Conservation (phyloP, 176 grass and related monocot species). For the Oryza rufipogon region DNA sequence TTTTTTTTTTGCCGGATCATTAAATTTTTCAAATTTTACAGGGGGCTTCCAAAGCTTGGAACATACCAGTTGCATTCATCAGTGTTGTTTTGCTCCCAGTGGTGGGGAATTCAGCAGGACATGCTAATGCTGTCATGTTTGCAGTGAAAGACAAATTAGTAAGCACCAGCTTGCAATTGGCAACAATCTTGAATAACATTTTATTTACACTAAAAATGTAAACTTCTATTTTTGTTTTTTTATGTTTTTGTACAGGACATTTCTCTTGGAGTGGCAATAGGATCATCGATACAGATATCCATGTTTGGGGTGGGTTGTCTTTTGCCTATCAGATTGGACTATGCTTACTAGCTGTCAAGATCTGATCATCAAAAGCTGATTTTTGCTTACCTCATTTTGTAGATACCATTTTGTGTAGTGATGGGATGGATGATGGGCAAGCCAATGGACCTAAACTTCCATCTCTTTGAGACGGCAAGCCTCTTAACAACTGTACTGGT, state of each 20-base stretch:
- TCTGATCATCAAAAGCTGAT: not conserved
- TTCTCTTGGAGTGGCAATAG: slow-evolving; percentile 77
- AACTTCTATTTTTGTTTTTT: not conserved
- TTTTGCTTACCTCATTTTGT: not conserved
- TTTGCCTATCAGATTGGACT: slow-evolving; percentile 7
- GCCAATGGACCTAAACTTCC: slow-evolving; percentile 84
- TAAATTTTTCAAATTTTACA: slow-evolving; percentile 31
- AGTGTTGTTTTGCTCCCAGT: slow-evolving; percentile 87
- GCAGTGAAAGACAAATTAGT: slow-evolving; percentile 90
- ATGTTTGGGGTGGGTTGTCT: slow-evolving; percentile 79
- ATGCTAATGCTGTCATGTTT: slow-evolving; percentile 75
- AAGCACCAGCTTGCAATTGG: slow-evolving; percentile 23
- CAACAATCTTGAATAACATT: not conserved
- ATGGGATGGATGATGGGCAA: slow-evolving; percentile 75
- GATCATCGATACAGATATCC: slow-evolving; percentile 81
- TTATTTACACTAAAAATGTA: not conserved
- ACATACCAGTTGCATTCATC: slow-evolving; percentile 73
- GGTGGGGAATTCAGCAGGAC: slow-evolving; percentile 83
- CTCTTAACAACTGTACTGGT: slow-evolving; percentile 81
- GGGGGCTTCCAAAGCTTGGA: slow-evolving; percentile 66
- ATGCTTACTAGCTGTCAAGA: slow-evolving; percentile 15
- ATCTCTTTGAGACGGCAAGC: slow-evolving; percentile 78
- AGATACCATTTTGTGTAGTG: slow-evolving; percentile 85
- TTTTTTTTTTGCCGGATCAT: not conserved
- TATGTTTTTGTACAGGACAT: slow-evolving; percentile 52